Evolutionary conservation across 1,284 basidiomycete genomes (phyloP), one percentile per base, ranked within the genome.

Genomic region (Melampsora abietis-canadensis): DNA sequence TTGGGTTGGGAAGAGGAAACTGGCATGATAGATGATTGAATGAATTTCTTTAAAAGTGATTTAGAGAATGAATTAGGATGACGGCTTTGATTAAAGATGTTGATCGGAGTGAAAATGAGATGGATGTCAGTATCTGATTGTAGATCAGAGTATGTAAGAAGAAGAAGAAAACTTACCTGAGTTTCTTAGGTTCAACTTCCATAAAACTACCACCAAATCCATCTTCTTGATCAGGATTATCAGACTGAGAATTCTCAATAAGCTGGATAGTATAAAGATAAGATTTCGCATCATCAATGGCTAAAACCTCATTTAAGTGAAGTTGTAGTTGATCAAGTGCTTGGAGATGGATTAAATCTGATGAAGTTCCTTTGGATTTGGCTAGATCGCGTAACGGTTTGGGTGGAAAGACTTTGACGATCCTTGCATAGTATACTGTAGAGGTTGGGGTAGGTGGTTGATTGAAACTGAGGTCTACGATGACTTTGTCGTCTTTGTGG

Each of bases 181-280:
- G 61, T 64, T 72, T 72, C 37, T 37, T 63, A 40, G 60, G 44
- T 47, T 64, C 68, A 14, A 72, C 68, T 72, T 72, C 68, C 68
- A 72, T 72, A 24, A 61, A 72, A 40, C 60, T 63, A 10, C 59
- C 47, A 31, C 61, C 68, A 44, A 72, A 72, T 10, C 59, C 34
- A 48, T 69, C 68, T 14, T 51, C 54, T 44, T 68, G 51, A 27
- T 69, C 24, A 31, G 64, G 4, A 61, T 61, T 31, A 8, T 5
- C 7, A 7, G 19, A 17, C 14, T 19, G 31, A 61, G 4, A 12
- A 19, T 61, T 27, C 48, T 72, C 68, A 30, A 72, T 72, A 34
- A 72, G 61, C 57, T 72, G 68, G 14, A 72, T 64, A 37, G 68
- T 72, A 30, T 72, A 72, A 44, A 63, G 57, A 37, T 72, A 72